Evolutionary conservation across 306 rosid genomes (phyloP).

Genomic region (Malus sieversii): DNA sequence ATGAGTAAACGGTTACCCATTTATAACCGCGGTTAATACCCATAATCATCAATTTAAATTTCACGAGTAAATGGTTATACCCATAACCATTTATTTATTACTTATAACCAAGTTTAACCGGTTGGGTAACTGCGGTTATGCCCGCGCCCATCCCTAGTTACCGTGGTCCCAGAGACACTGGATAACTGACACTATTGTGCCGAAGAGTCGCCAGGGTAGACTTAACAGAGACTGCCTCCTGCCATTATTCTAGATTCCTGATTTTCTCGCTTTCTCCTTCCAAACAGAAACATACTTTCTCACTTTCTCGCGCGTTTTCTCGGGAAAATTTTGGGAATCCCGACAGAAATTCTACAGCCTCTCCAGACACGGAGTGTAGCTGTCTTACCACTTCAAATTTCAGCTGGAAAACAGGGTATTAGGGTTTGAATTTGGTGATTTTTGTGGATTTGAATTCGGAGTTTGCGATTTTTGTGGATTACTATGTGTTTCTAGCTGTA

Average conservation of each 20-base stretch:
- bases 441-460: constrained; percentile 15
- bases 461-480: constrained; percentile 23
- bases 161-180: constrained; percentile 10
- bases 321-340: neutral
- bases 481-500: constrained; percentile 11
- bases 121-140: too few species aligned
- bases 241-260: constrained; percentile 11
- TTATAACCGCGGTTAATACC: too few species aligned
- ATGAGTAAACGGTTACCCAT: too few species aligned
- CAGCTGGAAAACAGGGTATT: neutral
- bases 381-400: neutral
- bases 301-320: constrained; percentile 15
- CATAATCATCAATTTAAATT: too few species aligned
- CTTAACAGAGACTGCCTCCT: constrained; percentile 9
- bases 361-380: neutral
- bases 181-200: constrained; percentile 15
- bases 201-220: constrained; percentile 48
- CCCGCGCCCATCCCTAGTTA: neutral
- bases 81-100: too few species aligned
- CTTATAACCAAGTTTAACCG: too few species aligned
- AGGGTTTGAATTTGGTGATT: neutral
- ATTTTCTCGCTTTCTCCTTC: constrained; percentile 31
- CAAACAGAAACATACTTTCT: constrained; percentile 15
- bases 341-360: neutral
- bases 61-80: too few species aligned